Base-by-base conservation (phyloP, 169 alveolate species). In the Cryptosporidium parvum region DNA sequence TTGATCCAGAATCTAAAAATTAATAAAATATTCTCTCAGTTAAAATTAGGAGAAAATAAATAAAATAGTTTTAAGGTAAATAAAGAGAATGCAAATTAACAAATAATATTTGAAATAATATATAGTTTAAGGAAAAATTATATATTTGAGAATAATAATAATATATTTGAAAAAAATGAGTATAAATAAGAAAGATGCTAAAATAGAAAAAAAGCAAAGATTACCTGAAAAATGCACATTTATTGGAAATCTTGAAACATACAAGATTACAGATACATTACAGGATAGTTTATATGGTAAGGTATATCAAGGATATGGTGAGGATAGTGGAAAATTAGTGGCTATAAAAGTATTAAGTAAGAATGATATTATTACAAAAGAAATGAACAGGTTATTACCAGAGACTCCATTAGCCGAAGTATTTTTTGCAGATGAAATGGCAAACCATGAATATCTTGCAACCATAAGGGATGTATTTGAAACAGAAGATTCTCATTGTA, bases 401-500 rank as follows among this genome's bases (percentile, higher is more conserved):
- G 93, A 91, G 42, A 91, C 93, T 9, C 93, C 93, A 8, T 75
- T 91, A 8, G 93, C 93, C 2, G 93, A 91, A 48, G 93, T 91
- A 12, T 91, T 91, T 70, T 91, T 91, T 65, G 72, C 93, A 16
- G 65, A 84, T 52, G 85, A 61, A 42, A 67, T 84, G 92, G 61
- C 72, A 21, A 39, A 67, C 39, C 92, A 70, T 35, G 68, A 52
- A 61, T 56, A 59, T 35, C 56, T 73, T 53, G 86, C 86, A 29
- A 56, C 92, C 5, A 56, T 69, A 61, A 29, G 85, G 18, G 71
- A 89, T 70, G 93, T 68, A 16, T 89, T 91, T 53, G 91, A 91
- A 26, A 85, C 87, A 42, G 85, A 70, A 39, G 52, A 72, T 16
- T 84, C 42, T 12, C 91, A 69, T 23, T 91, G 70, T 75, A 42